phyloP scores from a whole-genome alignment of 2,329 filamentous ascomycete species.

The Venturia carpophila region DNA sequence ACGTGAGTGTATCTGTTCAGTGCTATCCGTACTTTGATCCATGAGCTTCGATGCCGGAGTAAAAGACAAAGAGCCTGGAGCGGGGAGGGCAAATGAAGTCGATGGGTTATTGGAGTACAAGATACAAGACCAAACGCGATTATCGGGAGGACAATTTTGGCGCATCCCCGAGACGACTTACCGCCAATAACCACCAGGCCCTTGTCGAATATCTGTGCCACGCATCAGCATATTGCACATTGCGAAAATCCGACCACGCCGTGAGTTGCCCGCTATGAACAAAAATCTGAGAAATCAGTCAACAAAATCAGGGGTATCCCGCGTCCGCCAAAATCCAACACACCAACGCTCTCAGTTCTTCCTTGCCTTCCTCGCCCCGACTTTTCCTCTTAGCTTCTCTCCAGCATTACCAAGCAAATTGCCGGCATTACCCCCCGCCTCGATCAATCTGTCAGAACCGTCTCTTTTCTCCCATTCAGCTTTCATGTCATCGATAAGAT shows the following conservation, averaged over 20 bases:
- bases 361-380: conserved; percentile 2
- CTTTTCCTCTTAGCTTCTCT: conserved; percentile 3
- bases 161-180: no score
- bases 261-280: not conserved
- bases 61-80: no score
- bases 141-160: no score
- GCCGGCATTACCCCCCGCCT: conserved; percentile 11
- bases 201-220: no score
- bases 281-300: not conserved
- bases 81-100: no score
- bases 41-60: no score
- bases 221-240: no score
- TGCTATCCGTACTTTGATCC: no score
- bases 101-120: no score
- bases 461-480: conserved; percentile 18
- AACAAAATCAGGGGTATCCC: not conserved
- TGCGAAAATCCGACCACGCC: not conserved
- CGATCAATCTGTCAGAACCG: not conserved
- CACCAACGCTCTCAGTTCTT: not conserved
- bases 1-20: no score
- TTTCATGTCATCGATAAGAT: conserved; percentile 18
- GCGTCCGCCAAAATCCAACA: not conserved
- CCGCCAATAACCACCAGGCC: no score
- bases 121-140: no score
- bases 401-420: conserved; percentile 8